These are phyloP conservation scores for Brachypodium distachyon DNA, from an alignment of 202 grass and related monocot species.

Conservation along the genomic window DNA sequence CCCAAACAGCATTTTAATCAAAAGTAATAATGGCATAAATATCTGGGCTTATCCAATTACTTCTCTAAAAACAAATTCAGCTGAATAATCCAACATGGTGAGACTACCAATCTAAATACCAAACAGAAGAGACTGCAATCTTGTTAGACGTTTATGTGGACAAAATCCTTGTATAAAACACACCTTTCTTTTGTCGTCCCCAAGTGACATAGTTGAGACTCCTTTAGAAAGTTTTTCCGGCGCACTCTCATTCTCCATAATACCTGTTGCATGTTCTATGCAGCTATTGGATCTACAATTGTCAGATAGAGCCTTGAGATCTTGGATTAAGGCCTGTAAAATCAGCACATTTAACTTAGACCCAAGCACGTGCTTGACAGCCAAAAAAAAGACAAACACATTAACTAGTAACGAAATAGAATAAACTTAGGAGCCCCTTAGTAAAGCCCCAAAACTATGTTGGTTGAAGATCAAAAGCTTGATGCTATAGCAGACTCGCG, in stretches of 20 bases:
- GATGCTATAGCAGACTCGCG: neutral
- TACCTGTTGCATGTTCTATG: slow-evolving; percentile 87
- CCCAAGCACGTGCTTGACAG: neutral
- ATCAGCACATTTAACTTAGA: slow-evolving; percentile 13
- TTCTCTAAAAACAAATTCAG: too few relatives aligned
- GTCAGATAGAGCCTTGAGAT: slow-evolving; percentile 63
- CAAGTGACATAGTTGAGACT: slow-evolving; percentile 75
- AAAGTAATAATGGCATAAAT: neutral
- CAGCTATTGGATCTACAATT: slow-evolving; percentile 86
- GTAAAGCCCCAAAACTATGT: neutral
- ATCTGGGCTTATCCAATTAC: neutral
- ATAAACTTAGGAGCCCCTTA: neutral
- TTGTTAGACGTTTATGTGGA: neutral
- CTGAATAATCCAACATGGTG: neutral
- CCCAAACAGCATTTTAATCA: neutral
- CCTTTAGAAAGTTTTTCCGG: slow-evolving; percentile 81
- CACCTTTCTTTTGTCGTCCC: slow-evolving; percentile 53
- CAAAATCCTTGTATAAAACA: neutral
- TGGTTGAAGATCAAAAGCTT: neutral
- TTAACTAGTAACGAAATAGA: neutral
- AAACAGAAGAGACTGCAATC: neutral
- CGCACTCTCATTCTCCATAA: slow-evolving; percentile 82
- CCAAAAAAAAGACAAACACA: neutral
- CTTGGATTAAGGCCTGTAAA: slow-evolving; percentile 65
- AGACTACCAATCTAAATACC: neutral